Base-by-base conservation (phyloP, 2,329 filamentous ascomycete species). In the Aureobasidium sp. region DNA sequence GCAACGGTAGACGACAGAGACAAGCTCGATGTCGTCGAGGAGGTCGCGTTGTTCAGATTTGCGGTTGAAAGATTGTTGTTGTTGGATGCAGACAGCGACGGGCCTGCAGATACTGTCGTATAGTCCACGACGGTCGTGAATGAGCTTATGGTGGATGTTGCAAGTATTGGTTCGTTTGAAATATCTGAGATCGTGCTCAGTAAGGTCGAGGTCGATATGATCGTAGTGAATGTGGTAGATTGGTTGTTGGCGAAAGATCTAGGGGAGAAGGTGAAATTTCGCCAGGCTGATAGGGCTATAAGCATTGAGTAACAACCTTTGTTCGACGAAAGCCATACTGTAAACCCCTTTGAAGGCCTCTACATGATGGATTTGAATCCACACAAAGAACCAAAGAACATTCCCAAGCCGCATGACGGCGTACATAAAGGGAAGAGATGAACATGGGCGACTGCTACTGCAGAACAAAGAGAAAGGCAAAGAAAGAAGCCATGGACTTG, bases 261-360 rank as follows among this genome's bases (percentile, higher is more conserved):
- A 45, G 35, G 57, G 11, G 57, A 29, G 22, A 50, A 39, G 14
- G 44, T 50, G 35, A 24, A 24, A 22, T 50, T 42, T 35, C 22
- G 35, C 57, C 57, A 50, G 33, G 24, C 57, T 60, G 33, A 40
- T 50, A 42, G 45, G 37, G 27, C n/a, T 60, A 60, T 60, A 60
- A 60, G 45, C 44, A 24, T 35, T n/a, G 17, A 24, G 9, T 22
- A n/a, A 42, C 27, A 27, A 22, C 22, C 45, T 50, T 60, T 60
- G 44, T 49, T 50, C 44, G 15, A 40, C 27, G n/a, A 12, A 40
- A 50, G 33, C 24, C 54, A 39, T 59, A 59, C 54, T 35, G 33
- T 29, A 31, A 27, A 39, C 15, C 17, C n/a, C 45, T 49, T 60
- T 50, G 33, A 50, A 31, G 9, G 44, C 57, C 19, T 14, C 14